A percentile compares a stretch with the other conserved stretches of the same genome.
These are phyloP conservation scores for Lasiosphaeriaceae sp. DNA, from an alignment of 495 filamentous ascomycete genomes.

Conservation along the genomic window DNA sequence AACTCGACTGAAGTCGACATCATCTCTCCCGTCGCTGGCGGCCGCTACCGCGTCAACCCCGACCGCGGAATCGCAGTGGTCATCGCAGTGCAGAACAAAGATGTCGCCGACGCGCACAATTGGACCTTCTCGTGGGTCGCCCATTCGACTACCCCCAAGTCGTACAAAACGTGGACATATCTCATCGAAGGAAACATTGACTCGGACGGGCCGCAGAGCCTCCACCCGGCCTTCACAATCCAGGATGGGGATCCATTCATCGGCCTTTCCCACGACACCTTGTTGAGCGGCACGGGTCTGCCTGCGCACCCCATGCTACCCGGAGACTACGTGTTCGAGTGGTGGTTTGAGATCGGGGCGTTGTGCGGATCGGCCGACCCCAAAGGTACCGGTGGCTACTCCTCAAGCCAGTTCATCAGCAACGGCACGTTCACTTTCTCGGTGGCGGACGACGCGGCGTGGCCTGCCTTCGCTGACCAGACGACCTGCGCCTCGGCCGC, in stretches of 20 bases:
- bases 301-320: neutral
- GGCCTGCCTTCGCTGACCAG: neutral
- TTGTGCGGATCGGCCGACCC: neutral
- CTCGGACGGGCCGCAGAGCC: neutral
- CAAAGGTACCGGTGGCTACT: neutral
- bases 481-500: neutral
- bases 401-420: neutral
- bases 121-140: slow-evolving; percentile 2
- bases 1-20: slow-evolving; percentile 8
- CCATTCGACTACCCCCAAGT: neutral
- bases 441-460: neutral
- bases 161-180: neutral
- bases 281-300: neutral
- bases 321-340: slow-evolving; percentile 6
- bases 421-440: neutral
- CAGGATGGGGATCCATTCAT: slow-evolving; percentile 1
- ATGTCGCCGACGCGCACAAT: neutral
- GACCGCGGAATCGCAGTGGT: neutral
- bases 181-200: neutral
- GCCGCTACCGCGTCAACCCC: slow-evolving; percentile 3
- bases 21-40: slow-evolving; percentile 2
- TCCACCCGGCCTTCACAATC: neutral
- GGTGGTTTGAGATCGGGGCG: neutral
- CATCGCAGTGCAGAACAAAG: slow-evolving; percentile 4
- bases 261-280: neutral